Evolutionary conservation across 164 flowering plant genomes (phyloP), one percentile per base, ranked within the genome.

Genomic region (Vitis amurensis): DNA sequence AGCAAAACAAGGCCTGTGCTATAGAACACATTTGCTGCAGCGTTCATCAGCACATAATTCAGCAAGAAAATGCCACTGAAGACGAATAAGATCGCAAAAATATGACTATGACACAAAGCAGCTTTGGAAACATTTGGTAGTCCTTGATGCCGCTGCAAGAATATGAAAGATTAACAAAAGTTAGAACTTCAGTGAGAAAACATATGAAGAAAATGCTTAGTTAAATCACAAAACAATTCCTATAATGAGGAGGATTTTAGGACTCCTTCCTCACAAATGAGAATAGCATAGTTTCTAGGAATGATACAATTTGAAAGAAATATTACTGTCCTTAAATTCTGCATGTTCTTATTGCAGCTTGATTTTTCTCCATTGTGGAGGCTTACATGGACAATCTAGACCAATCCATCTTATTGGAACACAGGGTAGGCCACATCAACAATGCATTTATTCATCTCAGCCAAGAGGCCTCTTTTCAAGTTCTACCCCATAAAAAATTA

Each of bases 31-130:
- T 84, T 86, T 61, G 93, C 97, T 15, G 99, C 97, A 8, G 91
- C 83, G 77, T 78, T 88, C 88, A 96, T 85, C 74, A 93, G 76
- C 74, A 82, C 81, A 78, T 81, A 86, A 78, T 87, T 93, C 73
- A 88, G 92, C 79, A 93, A 74, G 73, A 76, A 91, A 76, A 93
- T 80, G 69, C 93, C 91, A 80, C 99, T 87, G 71, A 88, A 93
- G 71, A 88, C 62, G 67, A 84, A 78, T 13, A 86, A 12, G 68
- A 85, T 89, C 71, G 91, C 90, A 74, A 88, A 80, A 74, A 96
- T 79, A 86, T 92, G 97, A 67, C 86, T 83, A 60, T 88, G 83
- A 74, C 89, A 92, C 70, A 83, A 70, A 64, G 83, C 72, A 31
- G 74, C 80, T 74, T 81, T 86, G 30, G 94, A 79, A 57, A 74